Evolutionary conservation across 352 stramenopile genomes (phyloP), one percentile per base, ranked within the genome.

Genomic region (Globisporangium okanoganense): DNA sequence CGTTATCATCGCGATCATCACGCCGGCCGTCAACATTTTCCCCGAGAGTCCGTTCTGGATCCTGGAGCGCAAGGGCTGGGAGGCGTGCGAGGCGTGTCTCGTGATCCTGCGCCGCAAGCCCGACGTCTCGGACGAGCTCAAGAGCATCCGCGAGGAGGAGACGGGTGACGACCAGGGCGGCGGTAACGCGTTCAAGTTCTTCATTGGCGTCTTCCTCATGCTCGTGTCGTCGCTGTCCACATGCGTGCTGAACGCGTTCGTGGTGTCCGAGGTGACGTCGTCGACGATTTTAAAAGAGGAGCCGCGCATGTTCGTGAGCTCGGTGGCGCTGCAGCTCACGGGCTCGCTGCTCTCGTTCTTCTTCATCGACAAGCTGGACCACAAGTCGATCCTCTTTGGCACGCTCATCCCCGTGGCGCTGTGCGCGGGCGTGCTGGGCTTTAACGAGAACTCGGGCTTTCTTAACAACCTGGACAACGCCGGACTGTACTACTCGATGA

Each of bases 31-130:
- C 4, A 87, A 88, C 50, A 67, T 92, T 27, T 88, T 92, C 56
- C 80, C 82, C 1, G 82, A 92, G 53, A 89, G 78, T 71, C 80
- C 82, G n/a, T 83, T 83, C 65, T 92, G 80, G 80, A 74, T 89
- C n/a, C 57, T 84, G 36, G 72, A 82, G 35, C 80, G 80, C 53
- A 80, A 89, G 58, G 82, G 82, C 24, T 79, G 71, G 70, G 80
- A 92, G 29, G 78, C 81, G n/a, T 90, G 80, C 45, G 78, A 90
- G 61, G 70, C 70, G 0, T 85, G 74, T 25, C 66, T 92, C 0
- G 73, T 85, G 1, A 72, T 90, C 56, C 53, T 92, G 18, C 80
- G 82, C 44, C 82, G 82, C 48, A 89, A 89, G 55, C 71, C 70
- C 31, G 80, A 83, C 48, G 82, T 92, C 0, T 67, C 78, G 6